phyloP scores from a whole-genome alignment of 345 rosid genomes.

The Eucalyptus decipiens region DNA sequence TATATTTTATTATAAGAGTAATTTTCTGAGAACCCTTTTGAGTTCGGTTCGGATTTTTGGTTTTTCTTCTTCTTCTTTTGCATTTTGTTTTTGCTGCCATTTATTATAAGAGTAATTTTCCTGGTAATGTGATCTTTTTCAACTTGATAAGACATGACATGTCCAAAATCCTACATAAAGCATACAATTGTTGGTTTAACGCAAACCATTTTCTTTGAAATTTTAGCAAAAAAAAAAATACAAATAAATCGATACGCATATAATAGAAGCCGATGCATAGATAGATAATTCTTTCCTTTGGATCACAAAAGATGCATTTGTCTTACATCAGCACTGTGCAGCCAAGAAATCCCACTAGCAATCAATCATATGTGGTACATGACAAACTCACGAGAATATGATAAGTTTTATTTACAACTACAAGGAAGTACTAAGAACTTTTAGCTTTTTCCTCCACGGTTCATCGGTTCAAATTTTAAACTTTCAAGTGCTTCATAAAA shows the following conservation, averaged over 20 bases:
- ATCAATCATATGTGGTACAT: neutral
- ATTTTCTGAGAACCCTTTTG: too few species aligned
- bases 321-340: neutral
- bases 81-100: neutral
- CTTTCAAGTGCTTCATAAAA: neutral
- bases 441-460: neutral
- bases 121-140: neutral
- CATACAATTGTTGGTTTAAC: neutral
- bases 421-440: neutral
- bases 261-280: neutral
- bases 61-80: too few species aligned
- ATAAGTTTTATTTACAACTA: neutral
- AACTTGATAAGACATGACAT: neutral
- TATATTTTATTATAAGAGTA: too few species aligned
- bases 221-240: neutral
- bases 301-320: neutral
- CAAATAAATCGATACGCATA: too few species aligned
- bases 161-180: neutral
- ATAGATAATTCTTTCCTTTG: neutral
- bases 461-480: neutral
- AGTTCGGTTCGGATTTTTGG: fast-evolving
- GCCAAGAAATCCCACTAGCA: neutral
- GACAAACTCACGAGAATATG: neutral
- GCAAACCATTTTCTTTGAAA: neutral
- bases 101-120: neutral